A percentile compares a stretch with the other conserved stretches of the same genome.
Evolutionary conservation across 164 flowering plant species (phyloP).

Genomic region (Buxus sempervirens): DNA sequence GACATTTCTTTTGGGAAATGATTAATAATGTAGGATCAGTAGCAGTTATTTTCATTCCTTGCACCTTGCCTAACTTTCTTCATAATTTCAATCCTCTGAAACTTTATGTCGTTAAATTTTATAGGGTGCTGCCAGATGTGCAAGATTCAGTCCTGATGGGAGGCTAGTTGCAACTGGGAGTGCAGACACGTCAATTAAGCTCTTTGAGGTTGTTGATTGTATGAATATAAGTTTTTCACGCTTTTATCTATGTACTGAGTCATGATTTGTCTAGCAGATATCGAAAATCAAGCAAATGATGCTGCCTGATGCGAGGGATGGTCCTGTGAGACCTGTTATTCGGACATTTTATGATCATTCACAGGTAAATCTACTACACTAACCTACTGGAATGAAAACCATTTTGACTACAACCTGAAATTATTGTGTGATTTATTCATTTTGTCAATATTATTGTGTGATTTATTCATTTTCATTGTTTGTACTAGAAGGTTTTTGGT

Average conservation of each 20-base stretch:
- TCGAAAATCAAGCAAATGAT: slow-evolving; percentile 85
- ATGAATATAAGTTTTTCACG: slow-evolving; percentile 1
- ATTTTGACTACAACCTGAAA: neutral
- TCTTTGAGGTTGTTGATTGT: slow-evolving; percentile 63
- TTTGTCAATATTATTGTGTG: neutral
- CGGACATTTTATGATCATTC: slow-evolving; percentile 82
- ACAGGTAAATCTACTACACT: slow-evolving; percentile 41
- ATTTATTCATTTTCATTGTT: no score
- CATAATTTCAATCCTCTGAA: neutral
- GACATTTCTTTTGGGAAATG: neutral
- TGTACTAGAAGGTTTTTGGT: no score
- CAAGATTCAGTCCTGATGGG: slow-evolving; percentile 88
- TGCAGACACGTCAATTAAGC: slow-evolving; percentile 82
- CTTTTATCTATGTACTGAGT: neutral
- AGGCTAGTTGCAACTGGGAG: slow-evolving; percentile 84
- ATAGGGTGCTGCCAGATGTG: slow-evolving; percentile 84
- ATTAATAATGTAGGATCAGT: neutral
- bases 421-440: neutral
- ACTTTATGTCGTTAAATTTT: slow-evolving; percentile 14
- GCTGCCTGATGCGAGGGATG: slow-evolving; percentile 73
- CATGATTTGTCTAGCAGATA: slow-evolving; percentile 31
- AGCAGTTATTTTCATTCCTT: neutral
- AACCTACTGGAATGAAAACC: neutral
- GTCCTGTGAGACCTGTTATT: slow-evolving; percentile 69
- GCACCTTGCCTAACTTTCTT: neutral